Conservation (phyloP, 2,329 filamentous ascomycete genomes). For the Aspergillus eucalypticola region DNA sequence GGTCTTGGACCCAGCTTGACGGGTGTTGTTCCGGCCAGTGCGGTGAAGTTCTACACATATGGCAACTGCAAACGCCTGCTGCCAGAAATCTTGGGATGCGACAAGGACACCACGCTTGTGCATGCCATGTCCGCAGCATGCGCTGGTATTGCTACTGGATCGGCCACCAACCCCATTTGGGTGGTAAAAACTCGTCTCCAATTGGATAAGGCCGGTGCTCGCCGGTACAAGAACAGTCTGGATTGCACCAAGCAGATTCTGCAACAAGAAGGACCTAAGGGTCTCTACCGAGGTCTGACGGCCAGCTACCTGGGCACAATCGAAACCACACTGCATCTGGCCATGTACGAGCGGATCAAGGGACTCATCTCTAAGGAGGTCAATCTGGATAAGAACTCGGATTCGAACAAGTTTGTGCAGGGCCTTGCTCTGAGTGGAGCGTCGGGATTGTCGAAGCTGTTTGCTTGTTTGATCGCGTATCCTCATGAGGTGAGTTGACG, state of each 20-base stretch:
- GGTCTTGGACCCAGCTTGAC: slow-evolving; percentile 41
- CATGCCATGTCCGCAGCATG: slow-evolving; percentile 38
- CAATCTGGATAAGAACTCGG: slow-evolving; percentile 13
- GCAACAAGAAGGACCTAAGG: slow-evolving; percentile 77
- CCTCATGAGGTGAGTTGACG: slow-evolving; percentile 34
- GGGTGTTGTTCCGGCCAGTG: slow-evolving; percentile 42
- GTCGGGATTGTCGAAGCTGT: slow-evolving; percentile 36
- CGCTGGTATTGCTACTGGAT: slow-evolving; percentile 39
- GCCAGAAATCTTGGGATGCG: slow-evolving; percentile 28
- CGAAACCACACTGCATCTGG: slow-evolving; percentile 40
- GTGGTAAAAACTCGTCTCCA: slow-evolving; percentile 71
- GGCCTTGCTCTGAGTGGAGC: slow-evolving; percentile 31
- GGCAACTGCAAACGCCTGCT: slow-evolving; percentile 41
- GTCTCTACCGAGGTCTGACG: slow-evolving; percentile 85
- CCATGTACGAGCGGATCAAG: slow-evolving; percentile 41
- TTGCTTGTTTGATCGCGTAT: slow-evolving; percentile 36
- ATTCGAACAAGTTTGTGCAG: slow-evolving; percentile 19
- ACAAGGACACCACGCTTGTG: slow-evolving; percentile 33
- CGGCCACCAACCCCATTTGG: slow-evolving; percentile 43
- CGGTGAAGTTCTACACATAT: slow-evolving; percentile 43
- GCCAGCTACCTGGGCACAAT: slow-evolving; percentile 57
- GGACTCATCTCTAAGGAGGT: slow-evolving; percentile 21
- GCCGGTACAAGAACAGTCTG: slow-evolving; percentile 64
- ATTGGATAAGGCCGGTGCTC: slow-evolving; percentile 40
- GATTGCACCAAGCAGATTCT: slow-evolving; percentile 69